A percentile compares a stretch with the other conserved stretches of the same genome.
These are phyloP conservation scores for Scleromitrula shiraiana DNA, from an alignment of 2,329 filamentous ascomycete species.

Conservation along the genomic window DNA sequence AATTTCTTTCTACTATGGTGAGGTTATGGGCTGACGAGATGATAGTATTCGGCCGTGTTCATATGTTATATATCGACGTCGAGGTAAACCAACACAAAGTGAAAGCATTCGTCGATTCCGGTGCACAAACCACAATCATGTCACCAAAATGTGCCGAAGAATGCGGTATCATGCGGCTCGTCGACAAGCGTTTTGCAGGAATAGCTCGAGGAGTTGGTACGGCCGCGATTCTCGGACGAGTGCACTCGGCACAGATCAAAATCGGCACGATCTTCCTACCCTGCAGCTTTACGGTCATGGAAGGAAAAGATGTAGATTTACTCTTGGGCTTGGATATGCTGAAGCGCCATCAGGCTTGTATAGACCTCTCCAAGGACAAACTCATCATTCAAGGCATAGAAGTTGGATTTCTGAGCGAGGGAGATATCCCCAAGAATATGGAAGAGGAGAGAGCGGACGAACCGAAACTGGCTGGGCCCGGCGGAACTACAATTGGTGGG, in stretches of 20 bases:
- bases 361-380: conserved; percentile 78
- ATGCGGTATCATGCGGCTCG: conserved; percentile 92
- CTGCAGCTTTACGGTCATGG: conserved; percentile 98
- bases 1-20: conserved; percentile 14
- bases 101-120: conserved; percentile 95
- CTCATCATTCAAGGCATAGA: conserved; percentile 84
- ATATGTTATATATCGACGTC: conserved; percentile 93
- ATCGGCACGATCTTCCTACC: conserved; percentile 81
- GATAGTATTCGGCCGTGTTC: conserved; percentile 84
- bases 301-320: conserved; percentile 92
- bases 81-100: conserved; percentile 89
- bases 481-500: conserved; percentile 81
- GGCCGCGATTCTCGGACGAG: conserved; percentile 86
- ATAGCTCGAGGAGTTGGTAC: conserved; percentile 92
- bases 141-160: conserved; percentile 84
- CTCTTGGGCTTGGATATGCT: conserved; percentile 94
- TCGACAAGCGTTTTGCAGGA: conserved; percentile 86
- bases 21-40: conserved; percentile 9
- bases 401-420: conserved; percentile 83
- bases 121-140: conserved; percentile 98
- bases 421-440: conserved; percentile 81
- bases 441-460: conserved; percentile 69
- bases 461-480: conserved; percentile 75
- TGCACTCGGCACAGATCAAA: conserved; percentile 91
- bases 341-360: conserved; percentile 86